A percentile compares a stretch with the other conserved stretches of the same genome.
Conservation (phyloP, 1,139 yeast genomes). For the Lodderomyces metapsilosis region DNA sequence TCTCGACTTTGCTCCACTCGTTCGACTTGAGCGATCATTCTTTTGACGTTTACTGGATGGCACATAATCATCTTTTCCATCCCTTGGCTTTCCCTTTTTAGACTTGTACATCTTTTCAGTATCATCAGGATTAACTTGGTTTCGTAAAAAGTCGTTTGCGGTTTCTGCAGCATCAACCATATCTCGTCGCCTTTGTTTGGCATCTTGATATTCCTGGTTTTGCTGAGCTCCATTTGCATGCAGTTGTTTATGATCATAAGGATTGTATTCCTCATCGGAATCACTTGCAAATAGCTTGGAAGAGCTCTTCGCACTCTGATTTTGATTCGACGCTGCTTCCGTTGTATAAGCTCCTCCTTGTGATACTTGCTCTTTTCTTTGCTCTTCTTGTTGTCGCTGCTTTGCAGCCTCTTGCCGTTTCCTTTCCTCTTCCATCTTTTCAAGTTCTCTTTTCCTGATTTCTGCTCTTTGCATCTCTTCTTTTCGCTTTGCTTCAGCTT, state of each 20-base stretch:
- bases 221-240: background rate
- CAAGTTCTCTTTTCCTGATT: slow-evolving; percentile 9
- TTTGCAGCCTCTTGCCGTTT: slow-evolving; percentile 6
- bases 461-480: slow-evolving; percentile 12
- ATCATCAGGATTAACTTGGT: background rate
- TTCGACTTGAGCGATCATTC: background rate
- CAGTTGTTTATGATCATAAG: background rate
- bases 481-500: slow-evolving; percentile 13
- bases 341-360: slow-evolving; percentile 2
- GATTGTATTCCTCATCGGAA: background rate
- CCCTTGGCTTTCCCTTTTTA: background rate
- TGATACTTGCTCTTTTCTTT: slow-evolving; percentile 6
- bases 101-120: background rate
- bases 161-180: slow-evolving; percentile 5
- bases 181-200: slow-evolving; percentile 5
- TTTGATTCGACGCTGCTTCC: slow-evolving; percentile 1
- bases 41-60: slow-evolving; percentile 1
- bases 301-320: background rate
- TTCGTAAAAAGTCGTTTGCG: slow-evolving; percentile 3
- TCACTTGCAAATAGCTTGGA: background rate
- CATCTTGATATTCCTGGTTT: slow-evolving; percentile 4
- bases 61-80: background rate
- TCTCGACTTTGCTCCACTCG: slow-evolving; percentile 11
- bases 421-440: slow-evolving; percentile 10
- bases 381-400: slow-evolving; percentile 6